phyloP scores from a whole-genome alignment of 2,329 filamentous ascomycete species.

The Lasiodiplodia hormozganensis region DNA sequence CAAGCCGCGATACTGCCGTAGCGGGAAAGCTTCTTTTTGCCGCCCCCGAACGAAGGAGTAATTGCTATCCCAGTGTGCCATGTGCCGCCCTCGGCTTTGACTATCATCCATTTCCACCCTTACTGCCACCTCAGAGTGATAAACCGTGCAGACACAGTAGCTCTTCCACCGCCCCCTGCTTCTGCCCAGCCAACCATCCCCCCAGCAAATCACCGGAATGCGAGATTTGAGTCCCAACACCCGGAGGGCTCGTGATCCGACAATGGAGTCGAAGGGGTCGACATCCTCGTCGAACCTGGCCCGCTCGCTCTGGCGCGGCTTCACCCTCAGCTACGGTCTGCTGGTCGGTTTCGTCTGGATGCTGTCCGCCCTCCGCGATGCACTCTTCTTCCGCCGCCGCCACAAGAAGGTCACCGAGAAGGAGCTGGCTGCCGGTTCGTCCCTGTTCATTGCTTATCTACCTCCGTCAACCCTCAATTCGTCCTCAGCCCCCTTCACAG shows the following conservation, averaged over 20 bases:
- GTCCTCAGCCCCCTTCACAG: neutral
- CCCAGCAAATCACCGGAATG: neutral
- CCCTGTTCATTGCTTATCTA: neutral
- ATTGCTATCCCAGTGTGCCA: slow-evolving; percentile 1
- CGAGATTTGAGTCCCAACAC: slow-evolving; percentile 1
- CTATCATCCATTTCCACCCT: neutral
- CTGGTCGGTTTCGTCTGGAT: slow-evolving; percentile 37
- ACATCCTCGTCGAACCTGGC: neutral
- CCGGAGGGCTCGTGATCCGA: slow-evolving; percentile 4
- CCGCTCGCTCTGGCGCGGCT: neutral
- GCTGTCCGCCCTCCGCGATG: slow-evolving; percentile 38
- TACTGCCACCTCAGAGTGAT: neutral
- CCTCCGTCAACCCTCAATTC: neutral
- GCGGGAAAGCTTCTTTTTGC: slow-evolving; percentile 17
- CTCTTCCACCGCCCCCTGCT: neutral
- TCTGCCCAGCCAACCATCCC: neutral
- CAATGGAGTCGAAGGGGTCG: slow-evolving; percentile 3
- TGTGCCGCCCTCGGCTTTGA: slow-evolving; percentile 11
- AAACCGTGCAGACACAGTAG: neutral
- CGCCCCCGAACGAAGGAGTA: neutral
- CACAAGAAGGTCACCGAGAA: slow-evolving; percentile 38
- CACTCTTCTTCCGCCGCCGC: slow-evolving; percentile 38
- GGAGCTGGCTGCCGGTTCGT: slow-evolving; percentile 39
- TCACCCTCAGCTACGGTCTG: slow-evolving; percentile 40
- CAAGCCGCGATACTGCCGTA: slow-evolving; percentile 4